Conservation (phyloP, 2,329 filamentous ascomycete species). For the Aspergillus udagawae region DNA sequence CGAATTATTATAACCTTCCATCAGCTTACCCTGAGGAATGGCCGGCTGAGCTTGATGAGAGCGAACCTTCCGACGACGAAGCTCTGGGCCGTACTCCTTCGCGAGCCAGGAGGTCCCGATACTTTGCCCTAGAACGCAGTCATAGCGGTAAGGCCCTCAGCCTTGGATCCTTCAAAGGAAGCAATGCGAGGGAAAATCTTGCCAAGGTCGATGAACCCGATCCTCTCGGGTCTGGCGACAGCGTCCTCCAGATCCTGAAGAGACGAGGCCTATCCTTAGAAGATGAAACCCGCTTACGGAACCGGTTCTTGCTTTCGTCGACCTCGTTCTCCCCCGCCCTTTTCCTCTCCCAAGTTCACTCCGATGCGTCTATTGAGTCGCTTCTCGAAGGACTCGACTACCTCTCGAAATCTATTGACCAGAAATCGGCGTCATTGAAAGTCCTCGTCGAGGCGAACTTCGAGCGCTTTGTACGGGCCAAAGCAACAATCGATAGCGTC, state of each 20-base stretch:
- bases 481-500: constrained; percentile 96
- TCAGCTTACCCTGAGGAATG: constrained; percentile 77
- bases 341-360: constrained; percentile 89
- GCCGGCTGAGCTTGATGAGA: constrained; percentile 76
- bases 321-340: constrained; percentile 90
- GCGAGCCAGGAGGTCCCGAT: constrained; percentile 67
- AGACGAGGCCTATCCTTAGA: constrained; percentile 75
- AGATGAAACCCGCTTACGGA: constrained; percentile 75
- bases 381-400: constrained; percentile 78
- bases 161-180: constrained; percentile 64
- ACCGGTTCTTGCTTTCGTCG: constrained; percentile 90
- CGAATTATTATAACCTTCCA: constrained; percentile 85
- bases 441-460: constrained; percentile 97
- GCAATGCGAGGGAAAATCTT: constrained; percentile 67
- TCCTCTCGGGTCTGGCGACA: constrained; percentile 81
- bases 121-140: constrained; percentile 75
- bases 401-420: constrained; percentile 87
- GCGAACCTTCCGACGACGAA: constrained; percentile 62
- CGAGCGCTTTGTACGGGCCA: constrained; percentile 94
- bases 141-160: constrained; percentile 65
- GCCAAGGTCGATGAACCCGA: constrained; percentile 91
- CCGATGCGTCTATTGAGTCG: constrained; percentile 74
- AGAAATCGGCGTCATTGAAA: constrained; percentile 95
- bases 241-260: constrained; percentile 76
- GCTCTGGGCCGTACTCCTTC: constrained; percentile 32